Base-by-base conservation (phyloP, 208 protist genomes). In the Herpetomonas muscarum region DNA sequence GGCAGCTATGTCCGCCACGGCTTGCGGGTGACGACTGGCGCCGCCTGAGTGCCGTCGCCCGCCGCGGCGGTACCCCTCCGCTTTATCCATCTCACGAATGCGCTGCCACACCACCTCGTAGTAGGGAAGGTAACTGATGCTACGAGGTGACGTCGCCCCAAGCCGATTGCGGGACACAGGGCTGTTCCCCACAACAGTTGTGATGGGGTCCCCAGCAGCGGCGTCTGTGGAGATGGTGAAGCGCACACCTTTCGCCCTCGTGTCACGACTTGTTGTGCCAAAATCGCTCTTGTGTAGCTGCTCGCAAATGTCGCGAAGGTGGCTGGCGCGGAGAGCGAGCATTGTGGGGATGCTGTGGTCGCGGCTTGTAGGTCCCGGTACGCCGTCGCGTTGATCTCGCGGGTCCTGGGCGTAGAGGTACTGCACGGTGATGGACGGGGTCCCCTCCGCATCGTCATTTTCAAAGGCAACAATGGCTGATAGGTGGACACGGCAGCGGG, bases 391-490 rank as follows among this genome's bases (percentile, higher is more conserved):
- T 19, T 46, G 41, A 19, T 46, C 41, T 6, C 41, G 41, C 41
- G 41, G 41, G 19, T 46, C 48, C 10, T 53, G 48, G 29, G 24
- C 28, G 30, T 36, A 32, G 9, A 53, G 28, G 28, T 36, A 53
- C 6, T 34, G 24, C 3, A 53, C 3, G 2, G 12, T 7, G 28
- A 31, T 53, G 9, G 7, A 2, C 17, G 9, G 6, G 28, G 3
- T 24, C 9, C 28, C 6, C 24, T 13, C 1, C 34, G n/a, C 10
- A 1, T 3, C 45, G n/a, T 48, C 46, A 10, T 45, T 48, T 49
- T 73, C 71, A 49, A 70, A 73, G 0, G 63, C 73, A 3, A 79
- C 34, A 45, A 62, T 65, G 9, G 73, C 73, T 1, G 60, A 61
- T 21, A 79, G 36, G 49, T 67, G 41, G 13, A 75, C 26, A 19